Percentiles rank a stretch among this genome's conserved stretches.
Conservation (phyloP, 108 stramenopile species). For the Skeletonema grethae region DNA sequence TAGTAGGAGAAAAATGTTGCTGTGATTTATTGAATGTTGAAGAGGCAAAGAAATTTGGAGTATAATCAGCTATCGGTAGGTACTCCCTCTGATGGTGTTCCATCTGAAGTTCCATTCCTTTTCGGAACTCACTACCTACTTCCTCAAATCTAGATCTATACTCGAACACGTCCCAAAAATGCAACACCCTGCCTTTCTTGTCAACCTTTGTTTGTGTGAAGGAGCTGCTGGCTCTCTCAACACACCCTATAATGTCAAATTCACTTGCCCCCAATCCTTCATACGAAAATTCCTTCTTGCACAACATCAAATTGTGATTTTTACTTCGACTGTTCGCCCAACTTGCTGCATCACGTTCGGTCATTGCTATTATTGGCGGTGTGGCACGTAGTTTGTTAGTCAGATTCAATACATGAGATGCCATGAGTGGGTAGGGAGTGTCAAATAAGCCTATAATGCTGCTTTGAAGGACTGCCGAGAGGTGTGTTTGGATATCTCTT, state of each 20-base stretch:
- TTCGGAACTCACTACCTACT: slow-evolving; percentile 10
- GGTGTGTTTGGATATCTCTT: slow-evolving; percentile 15
- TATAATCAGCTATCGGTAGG: slow-evolving; percentile 21
- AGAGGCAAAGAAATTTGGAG: slow-evolving; percentile 41
- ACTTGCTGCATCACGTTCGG: slow-evolving; percentile 30
- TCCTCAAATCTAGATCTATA: slow-evolving; percentile 31
- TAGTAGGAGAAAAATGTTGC: neutral
- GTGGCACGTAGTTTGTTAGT: slow-evolving; percentile 1
- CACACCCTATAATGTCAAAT: slow-evolving; percentile 44
- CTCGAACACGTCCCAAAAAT: slow-evolving; percentile 47
- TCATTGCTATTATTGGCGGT: slow-evolving; percentile 31
- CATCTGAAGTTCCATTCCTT: slow-evolving; percentile 41
- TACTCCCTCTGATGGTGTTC: slow-evolving; percentile 35
- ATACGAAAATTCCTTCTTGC: slow-evolving; percentile 34
- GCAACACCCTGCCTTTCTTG: neutral
- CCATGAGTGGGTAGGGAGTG: slow-evolving; percentile 46
- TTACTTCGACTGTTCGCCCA: slow-evolving; percentile 38
- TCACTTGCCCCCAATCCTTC: slow-evolving; percentile 30
- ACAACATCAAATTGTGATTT: slow-evolving; percentile 40
- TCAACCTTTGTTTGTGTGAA: neutral
- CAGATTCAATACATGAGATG: slow-evolving; percentile 30
- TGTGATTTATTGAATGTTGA: neutral
- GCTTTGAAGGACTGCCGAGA: slow-evolving; percentile 23
- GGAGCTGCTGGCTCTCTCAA: slow-evolving; percentile 19
- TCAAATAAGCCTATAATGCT: slow-evolving; percentile 44